These are phyloP conservation scores for Pichia sp. DNA, from an alignment of 1,139 yeast genomes.

Conservation along the genomic window DNA sequence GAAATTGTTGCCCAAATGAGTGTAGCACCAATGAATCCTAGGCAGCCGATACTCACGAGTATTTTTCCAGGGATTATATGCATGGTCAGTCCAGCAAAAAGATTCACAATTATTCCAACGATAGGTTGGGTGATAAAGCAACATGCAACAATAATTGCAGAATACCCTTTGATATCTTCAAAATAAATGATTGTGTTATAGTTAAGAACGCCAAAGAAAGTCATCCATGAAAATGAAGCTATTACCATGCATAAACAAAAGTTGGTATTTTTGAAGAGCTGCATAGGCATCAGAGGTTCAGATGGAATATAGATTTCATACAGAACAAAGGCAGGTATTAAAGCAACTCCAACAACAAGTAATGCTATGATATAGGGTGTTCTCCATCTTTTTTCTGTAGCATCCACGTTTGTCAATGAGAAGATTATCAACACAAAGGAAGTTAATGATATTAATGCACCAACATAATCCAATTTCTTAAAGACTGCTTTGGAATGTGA, in stretches of 20 bases:
- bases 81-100: constrained; percentile 42
- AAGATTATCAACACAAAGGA: constrained; percentile 42
- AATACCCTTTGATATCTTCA: constrained; percentile 36
- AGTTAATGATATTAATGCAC: constrained; percentile 38
- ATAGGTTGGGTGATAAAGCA: constrained; percentile 38
- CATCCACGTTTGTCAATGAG: constrained; percentile 41
- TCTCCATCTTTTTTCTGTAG: constrained; percentile 41
- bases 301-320: constrained; percentile 39
- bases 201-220: constrained; percentile 35
- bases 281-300: constrained; percentile 46
- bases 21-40: constrained; percentile 35
- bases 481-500: constrained; percentile 25
- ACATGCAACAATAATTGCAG: constrained; percentile 41
- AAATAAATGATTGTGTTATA: constrained; percentile 41
- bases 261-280: constrained; percentile 37
- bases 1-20: constrained; percentile 41
- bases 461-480: constrained; percentile 37
- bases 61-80: constrained; percentile 41
- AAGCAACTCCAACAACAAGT: constrained; percentile 37
- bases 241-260: constrained; percentile 39
- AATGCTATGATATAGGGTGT: constrained; percentile 45
- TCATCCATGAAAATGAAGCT: constrained; percentile 38
- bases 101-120: constrained; percentile 38
- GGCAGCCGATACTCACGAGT: constrained; percentile 37
- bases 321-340: constrained; percentile 36